A percentile compares a stretch with the other conserved stretches of the same genome.
Conservation (phyloP, 495 filamentous ascomycete species). For the Podospora didyma region DNA sequence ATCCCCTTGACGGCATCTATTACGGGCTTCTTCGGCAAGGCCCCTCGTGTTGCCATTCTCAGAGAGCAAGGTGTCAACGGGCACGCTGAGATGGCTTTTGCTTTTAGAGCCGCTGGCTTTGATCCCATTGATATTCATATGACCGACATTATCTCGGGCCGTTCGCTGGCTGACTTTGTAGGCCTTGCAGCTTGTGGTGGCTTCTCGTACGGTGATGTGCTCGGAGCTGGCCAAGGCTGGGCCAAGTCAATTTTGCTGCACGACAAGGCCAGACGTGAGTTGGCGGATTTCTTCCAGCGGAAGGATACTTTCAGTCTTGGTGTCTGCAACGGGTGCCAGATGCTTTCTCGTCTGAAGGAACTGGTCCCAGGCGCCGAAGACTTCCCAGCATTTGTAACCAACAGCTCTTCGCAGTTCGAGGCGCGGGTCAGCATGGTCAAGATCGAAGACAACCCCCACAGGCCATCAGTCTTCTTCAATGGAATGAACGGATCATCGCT, state of each 20-base stretch:
- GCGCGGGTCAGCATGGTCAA: slow-evolving; percentile 85
- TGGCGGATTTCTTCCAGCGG: slow-evolving; percentile 81
- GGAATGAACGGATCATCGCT: slow-evolving; percentile 82
- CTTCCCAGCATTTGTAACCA: slow-evolving; percentile 88
- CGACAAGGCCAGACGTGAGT: slow-evolving; percentile 68
- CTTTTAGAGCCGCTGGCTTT: slow-evolving; percentile 89
- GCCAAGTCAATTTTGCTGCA: slow-evolving; percentile 90
- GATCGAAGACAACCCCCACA: slow-evolving; percentile 56
- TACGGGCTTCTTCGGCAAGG: slow-evolving; percentile 62
- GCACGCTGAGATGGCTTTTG: slow-evolving; percentile 93
- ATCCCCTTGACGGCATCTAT: slow-evolving; percentile 67
- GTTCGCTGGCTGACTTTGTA: slow-evolving; percentile 73
- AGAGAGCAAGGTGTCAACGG: slow-evolving; percentile 95
- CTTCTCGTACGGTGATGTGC: slow-evolving; percentile 95
- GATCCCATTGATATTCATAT: slow-evolving; percentile 92
- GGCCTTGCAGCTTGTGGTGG: slow-evolving; percentile 93
- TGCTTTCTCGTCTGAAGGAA: slow-evolving; percentile 77
- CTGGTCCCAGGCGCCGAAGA: slow-evolving; percentile 79
- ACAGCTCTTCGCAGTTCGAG: slow-evolving; percentile 89
- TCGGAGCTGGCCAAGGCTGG: slow-evolving; percentile 94
- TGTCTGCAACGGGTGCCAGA: slow-evolving; percentile 97
- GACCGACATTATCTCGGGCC: slow-evolving; percentile 81
- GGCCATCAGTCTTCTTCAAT: slow-evolving; percentile 82
- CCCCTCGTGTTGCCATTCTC: slow-evolving; percentile 87
- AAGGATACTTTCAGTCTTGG: slow-evolving; percentile 89